Base-by-base conservation (phyloP, 2,329 filamentous ascomycete genomes). In the Fusarium sp. region DNA sequence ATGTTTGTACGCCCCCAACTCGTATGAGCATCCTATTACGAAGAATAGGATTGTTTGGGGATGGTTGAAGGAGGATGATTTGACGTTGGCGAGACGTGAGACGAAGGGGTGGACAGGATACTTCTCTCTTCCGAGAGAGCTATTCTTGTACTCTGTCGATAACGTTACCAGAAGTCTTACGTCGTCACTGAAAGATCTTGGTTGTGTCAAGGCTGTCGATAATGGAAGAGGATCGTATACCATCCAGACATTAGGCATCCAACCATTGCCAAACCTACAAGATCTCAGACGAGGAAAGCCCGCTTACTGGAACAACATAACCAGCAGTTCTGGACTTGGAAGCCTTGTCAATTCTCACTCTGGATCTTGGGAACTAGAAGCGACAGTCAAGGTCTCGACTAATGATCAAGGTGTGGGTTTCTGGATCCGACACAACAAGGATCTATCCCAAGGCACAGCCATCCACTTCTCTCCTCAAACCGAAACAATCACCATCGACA, bases 1-100 rank as follows among this genome's bases (percentile, higher is more conserved):
- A 4, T 79, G 79, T 25, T 74, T 83, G 16, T 86, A 87, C 54
- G 85, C 85, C 0, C 82, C 83, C 6, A 85, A 83, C 57, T 82
- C 83, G 0, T 86, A 85, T 67, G 79, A 77, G 65, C 83, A 87
- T 47, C 82, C 83, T 0, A 69, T 79, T 6, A 80, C 82, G 0
- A 72, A 77, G 1, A 77, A 77, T 42, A 78, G 80, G 13, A 77
- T 86, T 7, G 77, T 83, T 2, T 85, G 80, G 74, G 84, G 84
- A 6, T 87, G 85, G 85, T 77, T 87, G 37, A 82, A 80, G 2
- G 84, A 87, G 67, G 84, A 87, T 14, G 83, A 85, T 54, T 67
- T 86, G 6, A 79, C 83, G 1, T 77, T 84, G 58, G 67, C 76
- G 4, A 67, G 81, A 16, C 81, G 83, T 6, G 78, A 82, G 59